Percentiles rank a stretch among this genome's conserved stretches.
These are phyloP conservation scores for Cyberlindnera bimundalis DNA, from an alignment of 805 yeast genomes.

Conservation along the genomic window DNA sequence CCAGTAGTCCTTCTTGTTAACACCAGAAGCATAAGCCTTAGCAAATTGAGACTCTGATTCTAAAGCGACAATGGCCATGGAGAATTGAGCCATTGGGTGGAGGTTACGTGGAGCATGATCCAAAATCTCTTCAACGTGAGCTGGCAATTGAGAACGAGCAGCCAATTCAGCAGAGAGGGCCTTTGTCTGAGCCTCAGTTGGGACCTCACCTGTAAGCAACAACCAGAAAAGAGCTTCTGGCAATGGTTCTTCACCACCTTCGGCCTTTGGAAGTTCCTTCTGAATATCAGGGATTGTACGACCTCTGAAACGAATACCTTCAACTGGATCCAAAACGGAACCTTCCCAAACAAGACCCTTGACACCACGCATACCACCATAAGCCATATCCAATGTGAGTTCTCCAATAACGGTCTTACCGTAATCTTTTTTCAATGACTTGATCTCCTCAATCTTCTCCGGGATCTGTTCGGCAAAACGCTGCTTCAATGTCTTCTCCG, in stretches of 20 bases:
- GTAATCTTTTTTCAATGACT: slow-evolving; percentile 73
- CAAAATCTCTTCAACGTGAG: slow-evolving; percentile 68
- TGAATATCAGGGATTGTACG: slow-evolving; percentile 78
- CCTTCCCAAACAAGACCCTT: slow-evolving; percentile 88
- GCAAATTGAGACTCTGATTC: slow-evolving; percentile 83
- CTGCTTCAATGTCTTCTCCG: slow-evolving; percentile 77
- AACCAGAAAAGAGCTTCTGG: slow-evolving; percentile 87
- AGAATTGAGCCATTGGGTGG: slow-evolving; percentile 90
- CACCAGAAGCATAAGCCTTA: slow-evolving; percentile 82
- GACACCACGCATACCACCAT: slow-evolving; percentile 91
- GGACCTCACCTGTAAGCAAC: slow-evolving; percentile 78
- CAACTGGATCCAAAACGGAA: slow-evolving; percentile 77
- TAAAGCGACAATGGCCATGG: slow-evolving; percentile 77
- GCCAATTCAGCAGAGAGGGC: slow-evolving; percentile 75
- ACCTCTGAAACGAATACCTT: slow-evolving; percentile 86
- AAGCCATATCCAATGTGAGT: slow-evolving; percentile 73
- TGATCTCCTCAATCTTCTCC: slow-evolving; percentile 86
- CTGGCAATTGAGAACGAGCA: slow-evolving; percentile 73
- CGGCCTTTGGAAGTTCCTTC: slow-evolving; percentile 69
- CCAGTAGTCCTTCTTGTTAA: slow-evolving; percentile 82
- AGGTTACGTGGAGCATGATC: slow-evolving; percentile 72
- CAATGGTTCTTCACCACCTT: slow-evolving; percentile 59
- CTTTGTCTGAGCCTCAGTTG: slow-evolving; percentile 66
- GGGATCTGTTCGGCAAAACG: slow-evolving; percentile 92
- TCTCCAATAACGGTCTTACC: slow-evolving; percentile 75